Conservation (phyloP, 2,329 filamentous ascomycete species). For the Fusarium penzigii region DNA sequence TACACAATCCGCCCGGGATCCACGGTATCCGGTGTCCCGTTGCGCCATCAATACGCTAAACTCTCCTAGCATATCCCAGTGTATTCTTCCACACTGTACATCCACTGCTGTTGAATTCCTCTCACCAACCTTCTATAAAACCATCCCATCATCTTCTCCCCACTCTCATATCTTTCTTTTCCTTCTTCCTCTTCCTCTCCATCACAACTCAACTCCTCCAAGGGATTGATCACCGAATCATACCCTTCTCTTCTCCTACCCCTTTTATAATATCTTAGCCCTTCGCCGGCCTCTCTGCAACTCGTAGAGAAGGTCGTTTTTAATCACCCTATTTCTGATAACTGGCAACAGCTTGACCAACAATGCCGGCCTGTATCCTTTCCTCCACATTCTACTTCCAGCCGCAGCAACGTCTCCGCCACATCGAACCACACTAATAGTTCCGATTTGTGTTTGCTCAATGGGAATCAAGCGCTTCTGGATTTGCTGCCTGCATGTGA, state of each 20-base stretch:
- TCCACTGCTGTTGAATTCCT: no score
- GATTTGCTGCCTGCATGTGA: constrained; percentile 18
- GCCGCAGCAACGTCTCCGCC: constrained; percentile 16
- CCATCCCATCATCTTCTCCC: background rate
- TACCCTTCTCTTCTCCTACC: background rate
- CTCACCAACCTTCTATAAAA: background rate
- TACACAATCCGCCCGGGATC: no score
- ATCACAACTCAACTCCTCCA: background rate
- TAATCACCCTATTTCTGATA: constrained; percentile 29
- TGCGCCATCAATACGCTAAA: no score
- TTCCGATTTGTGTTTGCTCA: constrained; percentile 9
- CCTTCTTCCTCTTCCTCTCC: background rate
- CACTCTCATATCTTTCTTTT: background rate
- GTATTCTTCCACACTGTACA: no score
- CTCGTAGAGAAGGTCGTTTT: background rate
- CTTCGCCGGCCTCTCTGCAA: background rate
- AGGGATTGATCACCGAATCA: background rate
- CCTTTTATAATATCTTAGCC: background rate
- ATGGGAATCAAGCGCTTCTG: constrained; percentile 9
- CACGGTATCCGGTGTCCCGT: no score
- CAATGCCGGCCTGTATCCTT: constrained; percentile 11
- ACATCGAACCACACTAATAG: constrained; percentile 12
- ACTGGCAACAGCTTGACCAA: constrained; percentile 21
- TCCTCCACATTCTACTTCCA: constrained; percentile 21
- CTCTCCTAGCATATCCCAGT: no score